A percentile compares a stretch with the other conserved stretches of the same genome.
These are phyloP conservation scores for Coelastrella sp. DNA, from an alignment of 139 green algal species.

Conservation along the genomic window DNA sequence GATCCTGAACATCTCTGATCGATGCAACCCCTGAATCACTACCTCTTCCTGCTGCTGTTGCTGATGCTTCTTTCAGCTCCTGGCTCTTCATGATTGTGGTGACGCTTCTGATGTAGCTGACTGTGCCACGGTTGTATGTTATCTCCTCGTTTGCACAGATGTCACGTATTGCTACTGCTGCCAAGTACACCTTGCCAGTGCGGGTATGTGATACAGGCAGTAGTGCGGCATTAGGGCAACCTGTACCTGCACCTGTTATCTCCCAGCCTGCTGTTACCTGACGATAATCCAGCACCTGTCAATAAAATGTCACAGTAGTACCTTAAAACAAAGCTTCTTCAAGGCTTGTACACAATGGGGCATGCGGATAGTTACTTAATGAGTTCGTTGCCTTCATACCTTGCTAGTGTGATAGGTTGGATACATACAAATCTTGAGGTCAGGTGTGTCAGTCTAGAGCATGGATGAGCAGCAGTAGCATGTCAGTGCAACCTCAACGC, in stretches of 20 bases:
- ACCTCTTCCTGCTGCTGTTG: too few relatives aligned
- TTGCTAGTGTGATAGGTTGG: too few relatives aligned
- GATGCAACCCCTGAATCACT: too few relatives aligned
- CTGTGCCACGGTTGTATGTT: not conserved
- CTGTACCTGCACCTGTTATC: not conserved
- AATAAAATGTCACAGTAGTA: too few relatives aligned
- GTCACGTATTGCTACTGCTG: not conserved
- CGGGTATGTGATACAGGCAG: constrained; percentile 19
- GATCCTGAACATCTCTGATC: not conserved
- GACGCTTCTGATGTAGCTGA: not conserved
- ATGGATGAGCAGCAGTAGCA: not conserved
- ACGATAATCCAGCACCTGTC: constrained; percentile 20
- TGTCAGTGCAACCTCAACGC: not conserved
- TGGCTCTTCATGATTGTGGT: not conserved
- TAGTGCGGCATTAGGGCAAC: not conserved
- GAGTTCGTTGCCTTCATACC: too few relatives aligned
- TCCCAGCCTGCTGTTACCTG: not conserved
- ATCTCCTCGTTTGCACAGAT: not conserved
- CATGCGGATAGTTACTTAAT: too few relatives aligned
- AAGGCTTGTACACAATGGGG: too few relatives aligned
- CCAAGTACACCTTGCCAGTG: constrained; percentile 18
- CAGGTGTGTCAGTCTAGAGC: too few relatives aligned
- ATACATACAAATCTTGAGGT: too few relatives aligned
- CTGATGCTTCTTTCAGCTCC: not conserved
- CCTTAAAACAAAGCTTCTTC: too few relatives aligned